Evolutionary conservation across 805 yeast genomes (phyloP), one percentile per base, ranked within the genome.

Genomic region (Maudiozyma turicensis): DNA sequence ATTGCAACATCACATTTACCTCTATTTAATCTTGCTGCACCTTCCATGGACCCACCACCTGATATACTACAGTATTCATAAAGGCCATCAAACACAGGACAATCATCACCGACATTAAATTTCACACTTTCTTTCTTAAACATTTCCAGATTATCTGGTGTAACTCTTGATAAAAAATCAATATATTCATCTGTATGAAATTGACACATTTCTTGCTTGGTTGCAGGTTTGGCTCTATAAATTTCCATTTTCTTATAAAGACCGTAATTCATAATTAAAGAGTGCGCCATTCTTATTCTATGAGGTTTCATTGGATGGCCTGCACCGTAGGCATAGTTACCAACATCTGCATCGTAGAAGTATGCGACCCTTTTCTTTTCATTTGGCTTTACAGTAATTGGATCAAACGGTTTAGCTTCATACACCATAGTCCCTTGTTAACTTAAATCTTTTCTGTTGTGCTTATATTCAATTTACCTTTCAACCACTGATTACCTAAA

Each of bases 231-330:
- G 41, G 98, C 97, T 46, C 97, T 78, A 67, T 90, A 90, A 45
- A 93, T 87, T 65, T 93, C 98, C 96, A 93, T 91, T 69, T 91
- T 86, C 68, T 90, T 88, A 72, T 93, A 90, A 47, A 93, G 76
- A 1, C 97, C 98, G 67, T 93, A 93, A 70, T 91, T 90, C 95
- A 93, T 91, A 56, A 93, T 86, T 60, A 93, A 75, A 40, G 95
- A 87, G 67, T 93, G 98, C 7, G 98, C 95, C 95, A 93, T 90
- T 80, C 98, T 84, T 71, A 93, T 89, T 64, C 99, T 81, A 67
- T 91, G 97, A 28, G 99, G 99, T 66, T 93, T 93, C 99, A 93
- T 93, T 40, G 97, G 97, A 68, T 93, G 99, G 31, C 96, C 96
- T 5, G 96, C 93, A 50, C 98, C 98, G 65, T 93, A 93, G 43